Evolutionary conservation across 2,329 filamentous ascomycete genomes (phyloP), one percentile per base, ranked within the genome.

Genomic region (Bipolaris sorokiniana): DNA sequence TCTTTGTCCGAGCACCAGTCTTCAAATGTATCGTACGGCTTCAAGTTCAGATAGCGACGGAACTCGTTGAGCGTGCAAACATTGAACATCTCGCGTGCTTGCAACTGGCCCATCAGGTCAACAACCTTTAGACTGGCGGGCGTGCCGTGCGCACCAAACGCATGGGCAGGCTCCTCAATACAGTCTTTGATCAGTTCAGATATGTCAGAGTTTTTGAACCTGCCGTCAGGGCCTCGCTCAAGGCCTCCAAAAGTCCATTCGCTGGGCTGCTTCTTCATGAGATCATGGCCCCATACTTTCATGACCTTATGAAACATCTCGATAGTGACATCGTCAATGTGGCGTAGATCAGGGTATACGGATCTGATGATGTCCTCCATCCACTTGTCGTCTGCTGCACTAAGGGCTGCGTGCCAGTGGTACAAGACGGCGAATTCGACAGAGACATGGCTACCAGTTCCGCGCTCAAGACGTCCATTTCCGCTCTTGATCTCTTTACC

Each of bases 361-460:
- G 62, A 56, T 28, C 62, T 64, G 23, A 71, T 61, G n/a, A 77
- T 68, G 6, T 88, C 80, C 65, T 92, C 84, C 49, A 91, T 88
- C 90, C 90, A 96, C 61, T 86, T 81, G 67, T 94, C 91, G 66
- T 96, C 91, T 64, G 85, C 87, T 54, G 85, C 83, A 51, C 82
- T 83, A 65, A 93, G 90, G 64, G 88, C 88, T 6, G 90, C 91
- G 79, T 95, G 91, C 90, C 91, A 95, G 62, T 91, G 85, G 74
- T 96, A 96, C 66, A 90, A 88, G 9, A 96, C 82, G 70, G 94
- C 95, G 81, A 96, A 96, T 77, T 96, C 91, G 4, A 89, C 90
- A 0, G 90, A 93, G 9, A 93, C 90, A 62, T 89, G 86, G 68
- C 94, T 96, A 51, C 91, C 91, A 0, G 90, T 86, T 49, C 90